Conservation (phyloP, 495 filamentous ascomycete genomes). For the Entonaema liquescens region DNA sequence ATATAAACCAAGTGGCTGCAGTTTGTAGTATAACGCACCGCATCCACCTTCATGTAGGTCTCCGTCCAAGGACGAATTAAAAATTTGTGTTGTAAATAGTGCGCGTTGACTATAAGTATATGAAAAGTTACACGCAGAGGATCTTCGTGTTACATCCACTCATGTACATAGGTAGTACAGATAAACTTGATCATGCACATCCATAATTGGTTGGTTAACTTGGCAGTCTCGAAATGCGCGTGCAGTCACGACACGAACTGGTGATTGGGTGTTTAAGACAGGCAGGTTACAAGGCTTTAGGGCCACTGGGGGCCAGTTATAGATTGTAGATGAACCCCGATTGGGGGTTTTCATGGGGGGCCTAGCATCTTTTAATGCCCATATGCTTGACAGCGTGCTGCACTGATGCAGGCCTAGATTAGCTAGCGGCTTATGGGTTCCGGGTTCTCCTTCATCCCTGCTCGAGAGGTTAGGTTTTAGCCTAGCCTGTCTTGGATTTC, state of each 20-base stretch:
- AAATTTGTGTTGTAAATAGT: neutral
- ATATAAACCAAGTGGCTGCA: neutral
- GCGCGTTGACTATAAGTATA: neutral
- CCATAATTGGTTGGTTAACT: conserved; percentile 18
- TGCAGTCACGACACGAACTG: neutral
- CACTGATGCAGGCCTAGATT: neutral
- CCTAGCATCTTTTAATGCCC: conserved; percentile 24
- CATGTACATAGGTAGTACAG: neutral
- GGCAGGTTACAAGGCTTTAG: neutral
- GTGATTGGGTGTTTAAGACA: conserved; percentile 20
- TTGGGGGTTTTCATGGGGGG: conserved; percentile 15
- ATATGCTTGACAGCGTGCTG: conserved; percentile 7
- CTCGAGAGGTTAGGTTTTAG: conserved; percentile 16
- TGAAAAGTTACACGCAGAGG: conserved; percentile 25
- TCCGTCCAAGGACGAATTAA: neutral
- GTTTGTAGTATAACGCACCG: neutral
- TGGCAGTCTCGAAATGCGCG: conserved; percentile 32
- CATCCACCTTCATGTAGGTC: neutral
- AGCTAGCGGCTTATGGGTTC: conserved; percentile 28
- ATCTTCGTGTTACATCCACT: conserved; percentile 12
- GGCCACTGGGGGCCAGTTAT: neutral
- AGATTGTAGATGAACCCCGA: conserved; percentile 8
- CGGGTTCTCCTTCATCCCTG: conserved; percentile 30
- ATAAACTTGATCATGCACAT: conserved; percentile 37
- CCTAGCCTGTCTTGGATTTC: conserved; percentile 28